A percentile compares a stretch with the other conserved stretches of the same genome.
Conservation (phyloP, 371 early-diverging fungal genomes). For the Mortierella sp. region DNA sequence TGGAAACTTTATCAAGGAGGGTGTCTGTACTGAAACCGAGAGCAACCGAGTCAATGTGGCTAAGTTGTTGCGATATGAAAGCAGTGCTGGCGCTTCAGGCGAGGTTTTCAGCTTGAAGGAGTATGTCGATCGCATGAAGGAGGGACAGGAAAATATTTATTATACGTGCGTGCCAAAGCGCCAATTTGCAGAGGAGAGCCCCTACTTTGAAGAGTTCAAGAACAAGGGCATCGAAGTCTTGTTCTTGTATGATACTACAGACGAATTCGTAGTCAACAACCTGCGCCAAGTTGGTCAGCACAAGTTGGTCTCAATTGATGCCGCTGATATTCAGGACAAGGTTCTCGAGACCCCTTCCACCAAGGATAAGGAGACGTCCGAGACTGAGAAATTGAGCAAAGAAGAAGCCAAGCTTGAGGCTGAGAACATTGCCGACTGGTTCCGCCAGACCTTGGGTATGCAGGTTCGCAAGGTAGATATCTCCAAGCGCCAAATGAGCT, state of each 20-base stretch:
- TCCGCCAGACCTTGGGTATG: conserved; percentile 72
- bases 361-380: conserved; percentile 39
- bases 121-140: conserved; percentile 88
- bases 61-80: conserved; percentile 89
- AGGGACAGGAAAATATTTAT: conserved; percentile 94
- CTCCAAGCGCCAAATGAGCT: conserved; percentile 73
- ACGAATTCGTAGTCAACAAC: conserved; percentile 91
- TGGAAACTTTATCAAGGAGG: conserved; percentile 90
- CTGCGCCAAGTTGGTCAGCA: conserved; percentile 82
- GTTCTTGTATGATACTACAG: conserved; percentile 84
- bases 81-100: conserved; percentile 71
- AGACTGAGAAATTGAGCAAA: conserved; percentile 59
- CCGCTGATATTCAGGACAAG: conserved; percentile 69
- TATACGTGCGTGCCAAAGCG: conserved; percentile 87
- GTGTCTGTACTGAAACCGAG: conserved; percentile 85
- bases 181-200: conserved; percentile 83
- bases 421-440: conserved; percentile 76
- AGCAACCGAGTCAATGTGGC: conserved; percentile 79
- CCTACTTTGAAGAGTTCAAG: conserved; percentile 91
- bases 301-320: conserved; percentile 86
- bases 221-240: conserved; percentile 85
- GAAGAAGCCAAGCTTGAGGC: conserved; percentile 70
- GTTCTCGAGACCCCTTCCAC: conserved; percentile 58
- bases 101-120: conserved; percentile 87
- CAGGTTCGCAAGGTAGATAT: conserved; percentile 79